Conservation (phyloP, 2,329 filamentous ascomycete genomes). For the Fusarium odoratissimum region DNA sequence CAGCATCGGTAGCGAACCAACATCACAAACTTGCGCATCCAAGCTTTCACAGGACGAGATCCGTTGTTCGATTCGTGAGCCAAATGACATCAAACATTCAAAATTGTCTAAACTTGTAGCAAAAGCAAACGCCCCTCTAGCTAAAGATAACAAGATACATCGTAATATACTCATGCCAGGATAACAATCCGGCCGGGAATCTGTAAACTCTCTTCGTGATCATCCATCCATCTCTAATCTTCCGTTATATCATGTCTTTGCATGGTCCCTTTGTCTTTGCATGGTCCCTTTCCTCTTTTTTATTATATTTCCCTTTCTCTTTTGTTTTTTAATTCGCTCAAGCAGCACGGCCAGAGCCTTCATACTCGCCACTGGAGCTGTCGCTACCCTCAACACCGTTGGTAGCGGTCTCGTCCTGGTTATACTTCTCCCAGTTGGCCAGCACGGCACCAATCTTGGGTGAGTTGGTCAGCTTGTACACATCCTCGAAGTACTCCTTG, state of each 20-base stretch:
- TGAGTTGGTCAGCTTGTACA: constrained; percentile 91
- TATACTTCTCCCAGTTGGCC: constrained; percentile 86
- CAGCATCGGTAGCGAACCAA: neutral
- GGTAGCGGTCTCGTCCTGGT: constrained; percentile 59
- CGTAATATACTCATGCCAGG: constrained; percentile 44
- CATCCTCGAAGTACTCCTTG: constrained; percentile 99
- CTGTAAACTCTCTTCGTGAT: constrained; percentile 42
- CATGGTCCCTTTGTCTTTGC: constrained; percentile 17
- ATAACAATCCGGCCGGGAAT: constrained; percentile 36
- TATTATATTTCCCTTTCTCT: constrained; percentile 17
- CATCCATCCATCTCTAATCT: constrained; percentile 37
- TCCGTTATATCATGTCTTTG: constrained; percentile 30
- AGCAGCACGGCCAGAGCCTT: constrained; percentile 57
- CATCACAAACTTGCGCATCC: neutral
- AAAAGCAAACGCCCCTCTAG: constrained; percentile 42
- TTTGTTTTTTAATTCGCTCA: constrained; percentile 34
- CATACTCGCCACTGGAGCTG: constrained; percentile 55
- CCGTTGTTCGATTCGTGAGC: neutral
- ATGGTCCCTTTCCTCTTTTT: constrained; percentile 8
- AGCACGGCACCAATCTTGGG: constrained; percentile 81
- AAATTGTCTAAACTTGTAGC: constrained; percentile 36
- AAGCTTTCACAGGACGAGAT: neutral
- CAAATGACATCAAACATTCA: constrained; percentile 34
- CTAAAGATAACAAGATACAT: constrained; percentile 43
- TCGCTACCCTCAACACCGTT: constrained; percentile 52